phyloP scores from a whole-genome alignment of 2,329 filamentous ascomycete genomes.

The Exophiala viscosa region DNA sequence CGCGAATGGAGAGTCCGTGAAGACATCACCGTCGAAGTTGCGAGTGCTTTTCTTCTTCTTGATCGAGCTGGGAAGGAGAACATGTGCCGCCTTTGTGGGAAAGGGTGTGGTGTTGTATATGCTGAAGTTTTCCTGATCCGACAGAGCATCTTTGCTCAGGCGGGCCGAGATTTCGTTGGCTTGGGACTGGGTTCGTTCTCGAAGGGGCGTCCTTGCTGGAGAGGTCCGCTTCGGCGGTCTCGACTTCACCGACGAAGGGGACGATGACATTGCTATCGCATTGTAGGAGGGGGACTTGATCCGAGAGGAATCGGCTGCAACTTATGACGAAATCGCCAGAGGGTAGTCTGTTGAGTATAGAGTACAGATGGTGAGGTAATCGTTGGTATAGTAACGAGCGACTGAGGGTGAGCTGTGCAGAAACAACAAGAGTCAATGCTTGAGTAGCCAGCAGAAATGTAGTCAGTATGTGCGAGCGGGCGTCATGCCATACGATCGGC shows the following conservation, averaged over 20 bases:
- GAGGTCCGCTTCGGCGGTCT: constrained; percentile 37
- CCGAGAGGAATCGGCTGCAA: constrained; percentile 1
- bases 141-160: constrained; percentile 32
- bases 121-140: constrained; percentile 32
- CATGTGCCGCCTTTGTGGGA: constrained; percentile 47
- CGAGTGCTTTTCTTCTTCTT: constrained; percentile 22
- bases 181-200: constrained; percentile 46
- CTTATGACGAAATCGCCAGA: constrained; percentile 1
- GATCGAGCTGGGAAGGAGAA: constrained; percentile 40
- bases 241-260: constrained; percentile 24
- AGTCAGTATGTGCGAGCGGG: constrained; percentile 1
- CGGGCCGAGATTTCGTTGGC: constrained; percentile 42
- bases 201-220: constrained; percentile 41
- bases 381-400: constrained; percentile 19
- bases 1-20: constrained; percentile 8
- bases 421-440: constrained; percentile 15
- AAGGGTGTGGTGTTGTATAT: constrained; percentile 43
- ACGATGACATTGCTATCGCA: constrained; percentile 27
- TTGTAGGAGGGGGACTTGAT: constrained; percentile 6
- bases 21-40: constrained; percentile 11
- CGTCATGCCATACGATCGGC: constrained; percentile 9
- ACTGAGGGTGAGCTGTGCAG: constrained; percentile 23
- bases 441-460: constrained; percentile 1
- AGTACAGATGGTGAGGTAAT: not conserved
- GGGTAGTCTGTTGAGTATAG: not conserved